Evolutionary conservation across 169 alveolate species (phyloP).

Genomic region (Babesia divergens): DNA sequence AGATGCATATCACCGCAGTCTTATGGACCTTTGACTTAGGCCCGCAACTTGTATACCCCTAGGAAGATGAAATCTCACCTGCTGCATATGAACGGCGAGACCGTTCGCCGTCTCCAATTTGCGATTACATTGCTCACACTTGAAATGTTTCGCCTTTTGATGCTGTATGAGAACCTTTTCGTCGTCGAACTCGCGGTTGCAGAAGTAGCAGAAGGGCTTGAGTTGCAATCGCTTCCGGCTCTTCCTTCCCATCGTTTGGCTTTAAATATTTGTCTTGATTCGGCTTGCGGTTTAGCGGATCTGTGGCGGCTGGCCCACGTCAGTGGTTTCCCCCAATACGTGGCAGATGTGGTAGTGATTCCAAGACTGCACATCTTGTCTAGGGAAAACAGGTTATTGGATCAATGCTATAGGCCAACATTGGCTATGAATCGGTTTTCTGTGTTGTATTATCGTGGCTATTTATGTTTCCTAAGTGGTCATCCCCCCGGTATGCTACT

Average conservation of each 20-base stretch:
- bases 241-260: constrained; percentile 87
- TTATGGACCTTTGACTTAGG: no score
- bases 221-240: constrained; percentile 86
- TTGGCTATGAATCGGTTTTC: no score
- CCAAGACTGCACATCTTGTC: background rate
- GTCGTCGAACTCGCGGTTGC: constrained; percentile 95
- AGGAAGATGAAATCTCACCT: constrained; percentile 57
- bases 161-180: constrained; percentile 94
- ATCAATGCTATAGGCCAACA: no score
- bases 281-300: background rate
- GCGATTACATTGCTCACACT: constrained; percentile 91
- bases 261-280: background rate
- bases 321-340: constrained; percentile 9
- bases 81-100: constrained; percentile 84
- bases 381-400: no score
- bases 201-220: constrained; percentile 97
- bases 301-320: background rate
- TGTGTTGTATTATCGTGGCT: no score
- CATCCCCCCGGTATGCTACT: no score
- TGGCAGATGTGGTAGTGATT: background rate
- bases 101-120: constrained; percentile 94
- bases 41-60: no score
- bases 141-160: constrained; percentile 96
- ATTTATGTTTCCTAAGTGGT: no score
- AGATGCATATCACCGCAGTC: no score